Evolutionary conservation across 768 basidiomycete species (phyloP).

Genomic region (Phylloporus sp.): DNA sequence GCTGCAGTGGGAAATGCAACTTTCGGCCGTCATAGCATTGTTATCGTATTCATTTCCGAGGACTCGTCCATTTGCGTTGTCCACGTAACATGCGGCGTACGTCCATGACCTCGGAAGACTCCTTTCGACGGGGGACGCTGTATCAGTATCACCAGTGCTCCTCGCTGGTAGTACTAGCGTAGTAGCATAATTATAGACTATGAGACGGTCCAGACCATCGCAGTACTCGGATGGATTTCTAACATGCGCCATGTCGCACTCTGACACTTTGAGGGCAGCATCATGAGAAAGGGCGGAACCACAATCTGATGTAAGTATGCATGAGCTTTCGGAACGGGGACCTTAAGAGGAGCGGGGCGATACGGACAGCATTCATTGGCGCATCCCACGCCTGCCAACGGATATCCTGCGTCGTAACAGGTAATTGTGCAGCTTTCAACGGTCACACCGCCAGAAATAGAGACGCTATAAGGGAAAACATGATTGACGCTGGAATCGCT

Average conservation of each 20-base stretch:
- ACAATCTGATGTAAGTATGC: background rate
- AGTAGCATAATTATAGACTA: background rate
- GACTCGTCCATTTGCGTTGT: slow-evolving; percentile 64
- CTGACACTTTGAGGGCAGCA: background rate
- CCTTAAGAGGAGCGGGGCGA: background rate
- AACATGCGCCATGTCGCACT: background rate
- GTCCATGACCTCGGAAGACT: slow-evolving; percentile 55
- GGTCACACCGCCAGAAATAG: background rate
- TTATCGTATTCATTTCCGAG: slow-evolving; percentile 41
- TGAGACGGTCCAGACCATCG: background rate
- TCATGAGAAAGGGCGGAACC: background rate
- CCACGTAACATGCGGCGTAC: slow-evolving; percentile 69
- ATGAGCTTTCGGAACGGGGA: background rate
- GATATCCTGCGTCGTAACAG: background rate
- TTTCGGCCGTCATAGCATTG: slow-evolving; percentile 49
- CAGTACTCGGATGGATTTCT: background rate
- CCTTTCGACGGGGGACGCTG: slow-evolving; percentile 38
- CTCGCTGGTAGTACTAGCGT: background rate
- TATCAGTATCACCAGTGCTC: background rate
- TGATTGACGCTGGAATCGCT: background rate
- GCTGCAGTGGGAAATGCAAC: slow-evolving; percentile 58
- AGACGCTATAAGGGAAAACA: background rate
- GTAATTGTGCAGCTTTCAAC: background rate
- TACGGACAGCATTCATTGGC: background rate
- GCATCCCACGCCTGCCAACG: background rate